Conservation (phyloP, 441 rosid species). For the Jatropha multifida region DNA sequence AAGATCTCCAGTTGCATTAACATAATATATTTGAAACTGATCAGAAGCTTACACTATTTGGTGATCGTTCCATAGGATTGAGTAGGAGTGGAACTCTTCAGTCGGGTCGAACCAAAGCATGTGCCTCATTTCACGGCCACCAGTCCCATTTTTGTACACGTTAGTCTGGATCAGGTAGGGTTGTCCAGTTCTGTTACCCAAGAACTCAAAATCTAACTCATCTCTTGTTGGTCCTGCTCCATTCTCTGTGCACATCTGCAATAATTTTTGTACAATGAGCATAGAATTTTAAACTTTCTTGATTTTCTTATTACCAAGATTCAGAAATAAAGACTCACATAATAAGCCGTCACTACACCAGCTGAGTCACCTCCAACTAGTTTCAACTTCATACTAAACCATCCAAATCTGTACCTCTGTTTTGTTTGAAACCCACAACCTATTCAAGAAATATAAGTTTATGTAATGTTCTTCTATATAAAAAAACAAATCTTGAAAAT, state of each 20-base stretch:
- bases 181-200: conserved; percentile 85
- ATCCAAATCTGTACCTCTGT: conserved; percentile 85
- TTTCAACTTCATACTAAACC: conserved; percentile 97
- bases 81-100: conserved; percentile 69
- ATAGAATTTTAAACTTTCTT: neutral
- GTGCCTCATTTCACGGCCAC: conserved; percentile 89
- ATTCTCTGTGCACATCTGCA: conserved; percentile 91
- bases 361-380: conserved; percentile 95
- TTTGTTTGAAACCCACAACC: conserved; percentile 97
- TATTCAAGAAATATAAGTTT: conserved; percentile 15
- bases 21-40: neutral
- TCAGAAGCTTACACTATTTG: conserved; percentile 58
- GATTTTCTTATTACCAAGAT: neutral
- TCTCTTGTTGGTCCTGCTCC: conserved; percentile 97
- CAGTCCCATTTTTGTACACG: conserved; percentile 82
- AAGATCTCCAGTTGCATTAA: neutral
- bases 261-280: neutral
- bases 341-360: conserved; percentile 92
- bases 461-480: neutral
- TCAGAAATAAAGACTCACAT: conserved; percentile 40
- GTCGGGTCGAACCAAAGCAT: conserved; percentile 95
- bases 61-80: conserved; percentile 75
- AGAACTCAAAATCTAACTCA: conserved; percentile 87
- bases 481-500: neutral
- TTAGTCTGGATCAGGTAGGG: conserved; percentile 90